Evolutionary conservation across 306 rosid genomes (phyloP), one percentile per base, ranked within the genome.

Genomic region (Vachellia pachyceras): DNA sequence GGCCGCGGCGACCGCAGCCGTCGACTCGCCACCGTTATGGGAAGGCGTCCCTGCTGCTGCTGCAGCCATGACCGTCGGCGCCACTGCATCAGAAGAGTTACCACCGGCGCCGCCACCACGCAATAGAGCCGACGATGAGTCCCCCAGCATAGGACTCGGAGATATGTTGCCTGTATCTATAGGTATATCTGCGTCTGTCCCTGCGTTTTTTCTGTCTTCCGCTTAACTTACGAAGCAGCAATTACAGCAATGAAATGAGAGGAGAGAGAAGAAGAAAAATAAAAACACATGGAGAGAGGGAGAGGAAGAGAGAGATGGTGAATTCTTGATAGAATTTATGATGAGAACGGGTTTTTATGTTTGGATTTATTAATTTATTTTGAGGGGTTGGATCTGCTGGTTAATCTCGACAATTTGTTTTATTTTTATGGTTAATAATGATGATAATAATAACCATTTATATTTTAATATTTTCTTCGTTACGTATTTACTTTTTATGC

Each of bases 251-350:
- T 22, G 47, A 66, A 40, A 61, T 39, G 33, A 68, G 73, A 68
- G 7, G 82, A 82, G 50, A 64, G 72, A 25, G 67, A 10, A 25
- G 33, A 44, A 36, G 75, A 52, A 81, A 84, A 85, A 81, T 82
- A 67, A 61, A 82, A 72, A 82, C 61, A 63, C 49, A 55, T 83
- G 10, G 29, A 41, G 15, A 70, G 9, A 42, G 35, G 11, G 73
- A 10, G 52, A 1, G 50, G 18, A n/a, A n/a, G n/a, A n/a, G n/a
- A n/a, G n/a, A n/a, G 22, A 84, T 80, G 91, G 98, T 94, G 97
- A 91, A 91, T 85, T 89, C 95, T 85, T 87, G 77, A 80, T 82
- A 90, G 85, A 79, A 85, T 91, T 91, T 88, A 90, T 89, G 44
- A 68, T 68, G 90, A 45, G 74, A 78, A 76, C 69, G 81, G 73